A percentile compares a stretch with the other conserved stretches of the same genome.
These are phyloP conservation scores for Hypoxylon cercidicola DNA, from an alignment of 495 filamentous ascomycete genomes.

Conservation along the genomic window DNA sequence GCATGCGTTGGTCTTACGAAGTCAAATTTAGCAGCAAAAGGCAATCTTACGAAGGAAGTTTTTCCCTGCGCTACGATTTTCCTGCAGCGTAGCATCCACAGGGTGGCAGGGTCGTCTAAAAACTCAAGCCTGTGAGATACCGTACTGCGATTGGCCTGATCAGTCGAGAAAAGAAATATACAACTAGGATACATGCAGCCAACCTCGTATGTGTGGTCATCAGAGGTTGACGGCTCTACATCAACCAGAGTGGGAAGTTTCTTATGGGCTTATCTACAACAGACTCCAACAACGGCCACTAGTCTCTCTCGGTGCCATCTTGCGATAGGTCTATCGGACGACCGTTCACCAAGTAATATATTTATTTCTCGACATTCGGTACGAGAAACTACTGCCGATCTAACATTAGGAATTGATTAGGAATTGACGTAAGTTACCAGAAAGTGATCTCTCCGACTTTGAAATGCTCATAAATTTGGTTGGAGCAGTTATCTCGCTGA, in stretches of 20 bases:
- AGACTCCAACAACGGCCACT: conserved; percentile 8
- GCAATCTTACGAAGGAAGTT: conserved; percentile 18
- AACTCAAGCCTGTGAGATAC: not conserved
- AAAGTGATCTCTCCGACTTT: too few relatives aligned
- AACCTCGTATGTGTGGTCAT: conserved; percentile 39
- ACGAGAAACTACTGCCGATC: too few relatives aligned
- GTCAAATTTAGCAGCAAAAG: conserved; percentile 36
- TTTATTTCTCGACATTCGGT: too few relatives aligned
- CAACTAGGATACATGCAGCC: conserved; percentile 28
- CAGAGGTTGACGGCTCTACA: conserved; percentile 6
- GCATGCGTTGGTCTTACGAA: conserved; percentile 19
- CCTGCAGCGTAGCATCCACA: conserved; percentile 19
- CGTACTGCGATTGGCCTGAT: conserved; percentile 22
- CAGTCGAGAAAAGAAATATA: conserved; percentile 23
- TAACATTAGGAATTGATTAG: too few relatives aligned
- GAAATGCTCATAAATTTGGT: too few relatives aligned
- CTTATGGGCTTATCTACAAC: not conserved
- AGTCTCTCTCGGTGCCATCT: not conserved
- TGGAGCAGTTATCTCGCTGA: too few relatives aligned
- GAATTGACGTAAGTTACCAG: too few relatives aligned
- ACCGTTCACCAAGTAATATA: too few relatives aligned
- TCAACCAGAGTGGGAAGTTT: conserved; percentile 11
- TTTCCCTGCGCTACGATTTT: conserved; percentile 23
- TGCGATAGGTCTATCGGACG: not conserved
- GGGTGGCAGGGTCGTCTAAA: conserved; percentile 12